Base-by-base conservation (phyloP, 2,329 filamentous ascomycete genomes). In the Alternaria arborescens region DNA sequence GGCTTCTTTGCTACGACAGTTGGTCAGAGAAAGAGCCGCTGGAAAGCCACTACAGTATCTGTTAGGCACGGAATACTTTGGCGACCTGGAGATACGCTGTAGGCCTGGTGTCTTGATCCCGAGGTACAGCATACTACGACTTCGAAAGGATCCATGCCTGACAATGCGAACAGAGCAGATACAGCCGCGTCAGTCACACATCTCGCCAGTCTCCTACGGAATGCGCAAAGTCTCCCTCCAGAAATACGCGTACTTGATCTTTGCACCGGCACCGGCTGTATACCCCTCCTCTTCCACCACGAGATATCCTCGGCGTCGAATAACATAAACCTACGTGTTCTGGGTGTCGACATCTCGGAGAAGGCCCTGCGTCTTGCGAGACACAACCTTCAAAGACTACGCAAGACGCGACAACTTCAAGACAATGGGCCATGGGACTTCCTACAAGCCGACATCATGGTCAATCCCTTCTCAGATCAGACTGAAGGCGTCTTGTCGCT, bases 261-360 rank as follows among this genome's bases (percentile, higher is more conserved):
- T 30, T 98, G 95, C 78, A 94, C 93, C 0, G 95, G 95, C 10
- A 92, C 91, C 5, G 95, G 95, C 5, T 97, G 94, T 79, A 97
- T 98, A 64, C 86, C 93, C 0, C 85, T 98, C 8, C 85, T 92
- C 3, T 83, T 97, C 7, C 87, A 91, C 63, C 82, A 88, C 36
- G 83, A 89, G 10, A 84, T 93, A 59, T 74, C 70, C 32, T 68
- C 74, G 4, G 70, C 77, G 10, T 65, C 62, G 28, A 51, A 56
- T 12, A 65, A 74, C 14, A 26, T 71, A 12, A 20, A 68, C 3
- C 67, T 92, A 8, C 76, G 81, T 4, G 80, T 92, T n/a, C 71
- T 84, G 0, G 94, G 92, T 4, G 77, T 97, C 18, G 94, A 98
- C 74, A 83, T 96, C 28, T 93, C 91, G 1, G 64, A 80, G 0